Base-by-base conservation (phyloP, 768 basidiomycete genomes). In the Phylloporus sp. region DNA sequence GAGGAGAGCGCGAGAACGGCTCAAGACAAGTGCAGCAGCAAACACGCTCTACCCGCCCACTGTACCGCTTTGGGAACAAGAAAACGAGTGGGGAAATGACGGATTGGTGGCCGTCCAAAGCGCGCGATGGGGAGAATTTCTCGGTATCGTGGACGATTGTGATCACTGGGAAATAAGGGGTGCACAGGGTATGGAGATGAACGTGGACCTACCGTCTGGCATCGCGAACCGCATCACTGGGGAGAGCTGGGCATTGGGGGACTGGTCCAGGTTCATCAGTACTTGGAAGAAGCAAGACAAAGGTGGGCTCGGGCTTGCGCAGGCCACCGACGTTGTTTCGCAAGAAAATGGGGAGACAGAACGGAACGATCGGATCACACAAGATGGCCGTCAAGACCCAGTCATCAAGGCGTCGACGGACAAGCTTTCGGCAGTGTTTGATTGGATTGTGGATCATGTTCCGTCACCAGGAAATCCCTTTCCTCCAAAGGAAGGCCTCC, bases 161-260 rank as follows among this genome's bases (percentile, higher is more conserved):
- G 94, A 99, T 73, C 97, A 99, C 63, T 99, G 97, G 97, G 88
- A 95, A 60, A 80, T 97, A 66, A 73, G 97, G 55, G 97, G 95
- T 0, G 85, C 91, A 20, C 71, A 86, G n/a, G 91, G 93, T 4
- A 72, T 85, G 59, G 88, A 86, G 50, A 75, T 81, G 43, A 81
- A 76, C 41, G 73, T 85, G 1, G 82, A 88, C 56, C 66, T 82
- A 16, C 80, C 78, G 18, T 80, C 75, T 71, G 78, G 31, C 66
- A 80, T 68, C 39, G 52, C 57, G 34, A 56, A 57, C 45, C 65
- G 68, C 29, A 50, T 63, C n/a, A 51, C 54, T 70, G 77, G 79
- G 55, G 79, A 61, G 64, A 81, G 60, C 55, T 79, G 66, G 77
- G 58, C 64, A 11, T 40, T 74, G 5, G 67, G 68, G 4, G 85